These are phyloP conservation scores for Botrytis pseudocinerea DNA, from an alignment of 2,329 filamentous ascomycete genomes.

Conservation along the genomic window DNA sequence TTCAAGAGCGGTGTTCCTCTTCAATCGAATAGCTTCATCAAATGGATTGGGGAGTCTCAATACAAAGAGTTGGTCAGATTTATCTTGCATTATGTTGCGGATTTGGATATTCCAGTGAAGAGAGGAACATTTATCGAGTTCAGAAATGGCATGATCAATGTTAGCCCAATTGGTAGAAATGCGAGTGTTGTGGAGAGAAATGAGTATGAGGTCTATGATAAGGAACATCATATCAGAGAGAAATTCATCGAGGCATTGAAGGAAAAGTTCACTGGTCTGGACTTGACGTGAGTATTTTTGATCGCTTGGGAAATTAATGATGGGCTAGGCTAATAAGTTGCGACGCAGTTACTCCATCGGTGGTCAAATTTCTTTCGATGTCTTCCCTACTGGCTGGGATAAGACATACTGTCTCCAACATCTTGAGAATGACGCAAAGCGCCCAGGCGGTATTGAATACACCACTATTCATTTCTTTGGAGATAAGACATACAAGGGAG, in stretches of 20 bases:
- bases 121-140: slow-evolving; percentile 84
- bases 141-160: slow-evolving; percentile 88
- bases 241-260: slow-evolving; percentile 75
- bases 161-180: slow-evolving; percentile 82
- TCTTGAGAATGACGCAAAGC: slow-evolving; percentile 75
- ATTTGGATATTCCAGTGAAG: slow-evolving; percentile 82
- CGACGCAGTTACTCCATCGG: slow-evolving; percentile 79
- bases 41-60: slow-evolving; percentile 79
- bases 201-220: slow-evolving; percentile 81
- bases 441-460: slow-evolving; percentile 71
- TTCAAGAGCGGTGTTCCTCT: slow-evolving; percentile 79
- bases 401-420: slow-evolving; percentile 96
- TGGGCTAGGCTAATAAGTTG: not conserved
- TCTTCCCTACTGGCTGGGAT: slow-evolving; percentile 97
- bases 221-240: slow-evolving; percentile 71
- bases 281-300: slow-evolving; percentile 68
- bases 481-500: slow-evolving; percentile 88
- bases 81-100: slow-evolving; percentile 78
- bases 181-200: slow-evolving; percentile 76
- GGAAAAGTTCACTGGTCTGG: slow-evolving; percentile 79
- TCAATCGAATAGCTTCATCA: slow-evolving; percentile 81
- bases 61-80: slow-evolving; percentile 79
- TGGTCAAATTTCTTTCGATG: slow-evolving; percentile 96
- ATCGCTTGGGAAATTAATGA: not conserved
- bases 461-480: slow-evolving; percentile 96